phyloP scores from a whole-genome alignment of 805 yeast species.

The Saitoella complicata region DNA sequence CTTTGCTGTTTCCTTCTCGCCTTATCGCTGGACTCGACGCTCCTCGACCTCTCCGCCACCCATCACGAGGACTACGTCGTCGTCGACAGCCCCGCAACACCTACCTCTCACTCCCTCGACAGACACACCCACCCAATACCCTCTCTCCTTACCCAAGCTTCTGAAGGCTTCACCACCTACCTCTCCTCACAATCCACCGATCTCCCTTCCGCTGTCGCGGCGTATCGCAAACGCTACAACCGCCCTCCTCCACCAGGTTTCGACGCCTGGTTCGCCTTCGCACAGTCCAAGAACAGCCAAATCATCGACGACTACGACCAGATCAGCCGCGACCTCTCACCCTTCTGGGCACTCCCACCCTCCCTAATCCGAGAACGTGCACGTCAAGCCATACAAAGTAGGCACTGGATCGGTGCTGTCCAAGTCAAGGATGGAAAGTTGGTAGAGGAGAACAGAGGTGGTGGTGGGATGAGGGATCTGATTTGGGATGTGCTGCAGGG shows the following conservation, averaged over 20 bases:
- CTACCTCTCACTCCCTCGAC: too few species aligned
- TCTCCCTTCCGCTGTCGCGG: too few species aligned
- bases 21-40: too few species aligned
- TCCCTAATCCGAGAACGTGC: slow-evolving; percentile 9
- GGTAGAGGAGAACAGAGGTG: background rate
- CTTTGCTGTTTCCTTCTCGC: background rate
- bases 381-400: slow-evolving; percentile 8
- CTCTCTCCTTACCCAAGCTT: too few species aligned
- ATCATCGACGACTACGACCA: slow-evolving; percentile 14
- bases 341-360: slow-evolving; percentile 15
- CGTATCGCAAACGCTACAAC: background rate
- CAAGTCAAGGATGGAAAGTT: slow-evolving; percentile 9
- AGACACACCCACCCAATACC: too few species aligned
- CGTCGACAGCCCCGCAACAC: too few species aligned
- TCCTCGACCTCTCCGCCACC: too few species aligned
- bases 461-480: slow-evolving; percentile 4
- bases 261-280: slow-evolving; percentile 15
- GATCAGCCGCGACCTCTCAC: slow-evolving; percentile 10
- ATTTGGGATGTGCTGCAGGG: slow-evolving; percentile 5
- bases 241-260: slow-evolving; percentile 15
- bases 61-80: too few species aligned
- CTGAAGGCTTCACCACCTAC: too few species aligned
- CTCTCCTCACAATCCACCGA: too few species aligned
- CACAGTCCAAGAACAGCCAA: slow-evolving; percentile 7
- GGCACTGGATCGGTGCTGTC: slow-evolving; percentile 8